Conservation (phyloP, 495 filamentous ascomycete genomes). For the Neurospora sp. region DNA sequence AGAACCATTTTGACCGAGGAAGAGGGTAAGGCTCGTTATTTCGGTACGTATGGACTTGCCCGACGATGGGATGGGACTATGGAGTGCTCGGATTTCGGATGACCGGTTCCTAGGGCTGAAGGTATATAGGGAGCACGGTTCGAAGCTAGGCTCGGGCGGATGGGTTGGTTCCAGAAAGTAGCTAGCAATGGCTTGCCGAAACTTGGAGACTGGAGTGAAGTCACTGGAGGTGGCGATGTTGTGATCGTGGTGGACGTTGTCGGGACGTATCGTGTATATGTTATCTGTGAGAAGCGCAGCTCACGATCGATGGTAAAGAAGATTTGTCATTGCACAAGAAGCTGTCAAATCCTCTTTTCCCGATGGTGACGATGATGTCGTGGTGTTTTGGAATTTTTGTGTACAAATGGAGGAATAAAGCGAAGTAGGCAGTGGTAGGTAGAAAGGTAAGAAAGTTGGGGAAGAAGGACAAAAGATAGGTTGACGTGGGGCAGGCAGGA, state of each 20-base stretch:
- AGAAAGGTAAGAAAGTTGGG: constrained; percentile 1
- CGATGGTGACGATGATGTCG: not conserved
- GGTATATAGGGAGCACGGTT: not conserved
- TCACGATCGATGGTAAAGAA: constrained; percentile 11
- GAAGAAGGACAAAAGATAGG: not conserved
- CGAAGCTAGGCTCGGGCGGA: not conserved
- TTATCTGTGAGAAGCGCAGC: constrained; percentile 11
- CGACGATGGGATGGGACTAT: not conserved
- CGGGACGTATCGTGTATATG: not conserved
- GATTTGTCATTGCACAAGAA: constrained; percentile 15
- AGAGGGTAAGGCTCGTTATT: not conserved
- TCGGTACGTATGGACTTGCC: not conserved
- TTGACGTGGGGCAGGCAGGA: constrained; percentile 1
- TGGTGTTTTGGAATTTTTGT: not conserved
- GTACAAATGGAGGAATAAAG: not conserved
- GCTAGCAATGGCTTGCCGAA: not conserved
- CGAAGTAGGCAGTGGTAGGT: not conserved
- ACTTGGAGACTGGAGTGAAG: not conserved
- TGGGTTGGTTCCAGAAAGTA: not conserved
- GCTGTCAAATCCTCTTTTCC: constrained; percentile 1
- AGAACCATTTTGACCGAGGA: constrained; percentile 34
- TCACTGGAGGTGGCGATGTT: not conserved
- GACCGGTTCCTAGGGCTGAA: not conserved
- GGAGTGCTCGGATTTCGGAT: not conserved
- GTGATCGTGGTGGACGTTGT: not conserved